Conservation (phyloP, 2,329 filamentous ascomycete species). For the Alternaria hordeiaustralica region DNA sequence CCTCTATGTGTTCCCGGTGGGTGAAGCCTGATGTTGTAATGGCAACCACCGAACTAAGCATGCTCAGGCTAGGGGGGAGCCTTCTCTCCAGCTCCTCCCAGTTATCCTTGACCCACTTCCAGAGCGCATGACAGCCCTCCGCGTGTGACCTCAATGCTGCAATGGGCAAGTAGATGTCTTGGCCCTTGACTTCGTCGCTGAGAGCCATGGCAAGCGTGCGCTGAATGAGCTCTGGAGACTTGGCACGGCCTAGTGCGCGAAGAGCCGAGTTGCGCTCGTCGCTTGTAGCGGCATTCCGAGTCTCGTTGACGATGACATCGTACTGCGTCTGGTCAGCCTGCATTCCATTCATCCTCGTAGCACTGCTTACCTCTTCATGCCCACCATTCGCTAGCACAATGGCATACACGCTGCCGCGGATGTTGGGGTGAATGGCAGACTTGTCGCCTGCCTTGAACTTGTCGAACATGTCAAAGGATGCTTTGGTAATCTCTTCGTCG, state of each 20-base stretch:
- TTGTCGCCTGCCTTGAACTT: constrained; percentile 82
- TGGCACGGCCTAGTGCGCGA: constrained; percentile 79
- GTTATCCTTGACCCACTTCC: constrained; percentile 82
- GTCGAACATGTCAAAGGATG: constrained; percentile 87
- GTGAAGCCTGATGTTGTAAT: constrained; percentile 85
- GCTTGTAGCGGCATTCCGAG: constrained; percentile 74
- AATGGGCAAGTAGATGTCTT: constrained; percentile 91
- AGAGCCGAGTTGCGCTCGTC: constrained; percentile 94
- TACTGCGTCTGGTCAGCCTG: constrained; percentile 61
- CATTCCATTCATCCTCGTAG: not conserved
- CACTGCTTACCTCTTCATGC: constrained; percentile 70
- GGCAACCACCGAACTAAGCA: constrained; percentile 83
- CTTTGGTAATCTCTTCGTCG: constrained; percentile 77
- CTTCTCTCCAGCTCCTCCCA: constrained; percentile 85
- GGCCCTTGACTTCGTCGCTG: constrained; percentile 84
- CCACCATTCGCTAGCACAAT: constrained; percentile 86
- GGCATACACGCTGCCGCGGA: constrained; percentile 83
- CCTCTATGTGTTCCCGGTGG: constrained; percentile 73
- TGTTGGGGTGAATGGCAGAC: constrained; percentile 87
- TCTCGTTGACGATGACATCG: constrained; percentile 76
- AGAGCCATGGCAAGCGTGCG: constrained; percentile 78
- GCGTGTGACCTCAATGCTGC: constrained; percentile 77
- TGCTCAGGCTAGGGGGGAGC: constrained; percentile 83
- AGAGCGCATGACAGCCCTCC: constrained; percentile 80
- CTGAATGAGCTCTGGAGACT: constrained; percentile 79